Conservation (phyloP, 2,329 filamentous ascomycete species). For the Penicillium sp. region DNA sequence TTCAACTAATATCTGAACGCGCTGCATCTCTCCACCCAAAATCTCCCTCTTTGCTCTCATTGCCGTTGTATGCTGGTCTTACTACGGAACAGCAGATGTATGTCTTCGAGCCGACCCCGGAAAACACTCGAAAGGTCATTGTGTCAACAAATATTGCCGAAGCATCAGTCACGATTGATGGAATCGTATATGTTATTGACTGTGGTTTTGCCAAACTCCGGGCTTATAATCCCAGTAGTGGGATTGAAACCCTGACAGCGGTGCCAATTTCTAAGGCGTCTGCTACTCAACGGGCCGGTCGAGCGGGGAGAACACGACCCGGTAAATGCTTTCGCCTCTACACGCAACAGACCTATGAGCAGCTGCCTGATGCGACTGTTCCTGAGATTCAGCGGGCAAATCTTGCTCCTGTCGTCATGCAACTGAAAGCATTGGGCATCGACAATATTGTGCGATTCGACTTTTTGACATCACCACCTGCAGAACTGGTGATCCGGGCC, state of each 20-base stretch:
- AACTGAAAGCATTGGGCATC: conserved; percentile 92
- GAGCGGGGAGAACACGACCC: conserved; percentile 82
- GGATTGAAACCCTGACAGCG: conserved; percentile 83
- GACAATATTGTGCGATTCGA: conserved; percentile 92
- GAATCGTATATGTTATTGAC: conserved; percentile 88
- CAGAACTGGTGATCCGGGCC: conserved; percentile 79
- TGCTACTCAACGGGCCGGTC: conserved; percentile 85
- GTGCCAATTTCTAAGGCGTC: conserved; percentile 86
- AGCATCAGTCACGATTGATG: conserved; percentile 90
- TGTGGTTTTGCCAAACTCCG: conserved; percentile 88
- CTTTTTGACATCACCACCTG: conserved; percentile 82
- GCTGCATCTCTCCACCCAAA: conserved; percentile 63
- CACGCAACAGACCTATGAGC: conserved; percentile 70
- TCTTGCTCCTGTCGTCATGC: conserved; percentile 81
- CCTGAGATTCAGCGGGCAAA: conserved; percentile 94
- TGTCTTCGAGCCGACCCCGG: conserved; percentile 81
- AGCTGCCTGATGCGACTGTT: conserved; percentile 69
- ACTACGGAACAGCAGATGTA: conserved; percentile 92
- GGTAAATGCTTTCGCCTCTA: conserved; percentile 96
- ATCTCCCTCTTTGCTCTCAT: conserved; percentile 62
- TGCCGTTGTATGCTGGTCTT: conserved; percentile 87
- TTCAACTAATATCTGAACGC: conserved; percentile 77
- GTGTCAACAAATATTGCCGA: conserved; percentile 96
- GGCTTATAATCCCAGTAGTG: conserved; percentile 78
- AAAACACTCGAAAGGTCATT: conserved; percentile 85